Evolutionary conservation across 2,329 filamentous ascomycete species (phyloP), one percentile per base, ranked within the genome.

Genomic region (Arthrobotrys sphaeroides): DNA sequence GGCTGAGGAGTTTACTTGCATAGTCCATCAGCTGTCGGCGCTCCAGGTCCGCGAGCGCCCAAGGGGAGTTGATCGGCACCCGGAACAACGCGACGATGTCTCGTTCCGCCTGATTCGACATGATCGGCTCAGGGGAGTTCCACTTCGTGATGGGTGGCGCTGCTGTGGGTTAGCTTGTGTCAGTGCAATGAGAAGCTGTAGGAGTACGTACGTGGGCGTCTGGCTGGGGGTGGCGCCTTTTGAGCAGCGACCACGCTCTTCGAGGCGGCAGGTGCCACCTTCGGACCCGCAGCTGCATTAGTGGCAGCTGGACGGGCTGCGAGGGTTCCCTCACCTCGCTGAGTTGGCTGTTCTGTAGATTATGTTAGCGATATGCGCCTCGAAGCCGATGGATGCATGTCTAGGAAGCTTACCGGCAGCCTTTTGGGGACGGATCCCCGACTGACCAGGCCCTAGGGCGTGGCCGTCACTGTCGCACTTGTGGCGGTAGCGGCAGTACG

Each of bases 1-100:
- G 55, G n/a, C 24, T 57, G 4, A 74, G 62, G 7, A 65, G 40
- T 36, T 40, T 68, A 28, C 51, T 18, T 2, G 53, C 51, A 12
- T 36, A 55, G 13, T 74, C 61, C 38, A 74, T 33, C 20, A 74
- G 47, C 12, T 40, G 60, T 13, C 70, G 70, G 6, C 61, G 53
- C 26, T 74, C 70, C n/a, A 74, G 26, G 18, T 74, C 55, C 13
- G 7, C 9, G 7, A 62, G 43, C 0, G 28, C 22, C 5, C 40
- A 12, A 13, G 53, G 43, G 40, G 10, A 33, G 3, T 26, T 28
- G 10, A 74, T 31, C 1, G 70, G 70, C 3, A 57, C 22, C 26
- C 65, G 60, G 10, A 74, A 67, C 16, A 24, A 9, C 38, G 60
- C 31, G 2, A 74, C 20, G 9, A 74, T 49, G 10, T 74, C 70